phyloP scores from a whole-genome alignment of 371 early-diverging fungal genomes.

The Lichtheimia hyalospora region DNA sequence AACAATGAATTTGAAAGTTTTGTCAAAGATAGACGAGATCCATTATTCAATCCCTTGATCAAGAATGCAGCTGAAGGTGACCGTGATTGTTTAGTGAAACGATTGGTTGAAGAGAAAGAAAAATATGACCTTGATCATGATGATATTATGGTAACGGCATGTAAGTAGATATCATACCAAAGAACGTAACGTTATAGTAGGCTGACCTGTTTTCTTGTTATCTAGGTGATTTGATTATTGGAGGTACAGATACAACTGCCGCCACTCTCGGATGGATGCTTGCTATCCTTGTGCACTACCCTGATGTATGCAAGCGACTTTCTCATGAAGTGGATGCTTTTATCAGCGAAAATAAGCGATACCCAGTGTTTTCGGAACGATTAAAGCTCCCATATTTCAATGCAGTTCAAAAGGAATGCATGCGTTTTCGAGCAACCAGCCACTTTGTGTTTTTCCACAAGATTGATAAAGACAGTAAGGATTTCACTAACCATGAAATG shows the following conservation, averaged over 20 bases:
- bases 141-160: slow-evolving; percentile 8
- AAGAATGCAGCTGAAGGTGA: background rate
- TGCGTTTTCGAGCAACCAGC: slow-evolving; percentile 21
- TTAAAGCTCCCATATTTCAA: background rate
- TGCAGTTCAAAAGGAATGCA: slow-evolving; percentile 24
- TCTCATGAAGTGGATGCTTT: slow-evolving; percentile 6
- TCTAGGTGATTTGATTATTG: slow-evolving; percentile 2
- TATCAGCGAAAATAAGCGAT: slow-evolving; percentile 2
- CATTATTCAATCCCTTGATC: slow-evolving; percentile 3
- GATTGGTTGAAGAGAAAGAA: slow-evolving; percentile 13
- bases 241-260: slow-evolving; percentile 9
- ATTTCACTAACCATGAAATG: background rate
- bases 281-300: slow-evolving; percentile 10
- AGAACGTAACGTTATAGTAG: background rate
- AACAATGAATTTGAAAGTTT: background rate
- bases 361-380: slow-evolving; percentile 10
- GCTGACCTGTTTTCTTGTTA: background rate
- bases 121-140: slow-evolving; percentile 9
- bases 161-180: background rate
- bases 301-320: slow-evolving; percentile 8
- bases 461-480: slow-evolving; percentile 19
- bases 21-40: slow-evolving; percentile 4
- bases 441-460: slow-evolving; percentile 25
- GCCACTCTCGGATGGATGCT: slow-evolving; percentile 7
- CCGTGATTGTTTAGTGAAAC: slow-evolving; percentile 13